Evolutionary conservation across 371 early-diverging fungal species (phyloP).

Genomic region (Mortierella sp.): DNA sequence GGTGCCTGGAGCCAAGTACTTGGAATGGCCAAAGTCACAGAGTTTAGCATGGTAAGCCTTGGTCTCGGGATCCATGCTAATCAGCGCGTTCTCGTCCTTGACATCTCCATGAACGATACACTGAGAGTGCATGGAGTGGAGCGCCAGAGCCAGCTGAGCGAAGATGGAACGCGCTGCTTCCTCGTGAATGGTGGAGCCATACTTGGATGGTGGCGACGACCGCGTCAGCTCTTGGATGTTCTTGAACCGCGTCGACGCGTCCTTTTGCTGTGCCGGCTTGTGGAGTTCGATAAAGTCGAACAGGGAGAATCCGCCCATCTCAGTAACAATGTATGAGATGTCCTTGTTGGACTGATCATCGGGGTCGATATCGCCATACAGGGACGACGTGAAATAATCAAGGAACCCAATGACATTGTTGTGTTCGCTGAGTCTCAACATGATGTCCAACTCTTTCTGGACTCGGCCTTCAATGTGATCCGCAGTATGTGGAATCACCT

Average conservation of each 20-base stretch:
- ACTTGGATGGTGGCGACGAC: slow-evolving; percentile 11
- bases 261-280: slow-evolving; percentile 26
- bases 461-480: slow-evolving; percentile 37
- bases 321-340: slow-evolving; percentile 46
- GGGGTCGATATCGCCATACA: slow-evolving; percentile 32
- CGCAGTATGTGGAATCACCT: slow-evolving; percentile 41
- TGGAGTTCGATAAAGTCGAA: slow-evolving; percentile 50
- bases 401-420: slow-evolving; percentile 41
- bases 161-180: slow-evolving; percentile 32
- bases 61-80: slow-evolving; percentile 21
- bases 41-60: slow-evolving; percentile 35
- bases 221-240: slow-evolving; percentile 23
- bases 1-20: slow-evolving; percentile 20
- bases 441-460: slow-evolving; percentile 36
- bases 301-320: slow-evolving; percentile 37
- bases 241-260: slow-evolving; percentile 31
- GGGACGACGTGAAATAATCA: slow-evolving; percentile 40
- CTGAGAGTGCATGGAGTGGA: slow-evolving; percentile 42
- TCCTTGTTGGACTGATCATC: slow-evolving; percentile 43
- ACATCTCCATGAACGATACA: slow-evolving; percentile 45
- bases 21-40: slow-evolving; percentile 51
- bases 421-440: slow-evolving; percentile 38
- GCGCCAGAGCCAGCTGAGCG: slow-evolving; percentile 30
- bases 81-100: slow-evolving; percentile 51
- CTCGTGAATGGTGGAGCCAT: slow-evolving; percentile 31